Evolutionary conservation across 75 land plant genomes (phyloP), one percentile per base, ranked within the genome.

Genomic region (Sequoiadendron giganteum): DNA sequence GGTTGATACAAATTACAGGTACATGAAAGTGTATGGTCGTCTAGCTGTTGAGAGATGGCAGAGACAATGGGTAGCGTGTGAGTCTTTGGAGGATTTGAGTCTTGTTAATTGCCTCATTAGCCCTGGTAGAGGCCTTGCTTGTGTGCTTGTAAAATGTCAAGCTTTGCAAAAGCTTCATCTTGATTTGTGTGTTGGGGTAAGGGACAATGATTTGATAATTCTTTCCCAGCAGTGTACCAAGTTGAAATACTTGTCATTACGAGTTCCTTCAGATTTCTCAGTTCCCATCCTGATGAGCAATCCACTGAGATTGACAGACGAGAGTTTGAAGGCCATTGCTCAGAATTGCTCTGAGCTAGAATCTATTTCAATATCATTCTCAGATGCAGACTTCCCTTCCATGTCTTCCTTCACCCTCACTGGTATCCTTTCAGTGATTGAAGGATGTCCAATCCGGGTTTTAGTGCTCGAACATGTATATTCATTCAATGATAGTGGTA

Each of bases 121-220:
- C 54, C 94, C 98, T 19, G 92, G 94, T 4, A 89, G 90, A 90
- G 98, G 95, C 2, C 92, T 95, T 85, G 90, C 94, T 48, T 93
- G 92, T 87, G 89, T 96, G n/a, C 84, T 97, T 16, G 89, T 88
- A 14, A 91, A 89, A 45, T 95, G 95, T 86, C 73, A 86, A 68
- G 87, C 88, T 58, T 88, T 97, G 90, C 91, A 91, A 78, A 90
- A 91, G 85, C 89, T 97, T 82, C 92, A 89, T 73, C 93, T 97
- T 56, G 96, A 96, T 83, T 92, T 91, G 95, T 97, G 99, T 87
- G 75, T 93, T 80, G 97, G 99, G 11, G 83, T 97, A 32, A 89
- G 93, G 54, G 99, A 97, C 68, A 81, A 85, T 77, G 97, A 97
- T 55, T 86, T 97, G 80, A 70, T 92, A 39, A 14, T 56, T 76